These are phyloP conservation scores for Pluteus cervinus DNA, from an alignment of 768 basidiomycete species.

Conservation along the genomic window DNA sequence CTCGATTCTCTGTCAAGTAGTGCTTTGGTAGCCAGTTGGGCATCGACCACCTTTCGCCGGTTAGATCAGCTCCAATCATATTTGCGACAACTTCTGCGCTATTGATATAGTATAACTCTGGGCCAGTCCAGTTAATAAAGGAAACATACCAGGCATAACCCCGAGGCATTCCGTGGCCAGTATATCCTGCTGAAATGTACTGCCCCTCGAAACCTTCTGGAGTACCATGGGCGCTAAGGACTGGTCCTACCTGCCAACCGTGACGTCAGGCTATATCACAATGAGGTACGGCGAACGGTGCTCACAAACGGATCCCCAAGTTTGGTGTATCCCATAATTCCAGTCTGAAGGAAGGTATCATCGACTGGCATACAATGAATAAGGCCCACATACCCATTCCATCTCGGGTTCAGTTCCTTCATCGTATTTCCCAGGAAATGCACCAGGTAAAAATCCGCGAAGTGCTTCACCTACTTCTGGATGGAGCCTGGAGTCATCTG, in stretches of 20 bases:
- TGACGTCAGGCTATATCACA: background rate
- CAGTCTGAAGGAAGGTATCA: conserved; percentile 43
- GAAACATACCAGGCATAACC: conserved; percentile 60
- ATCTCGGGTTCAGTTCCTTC: conserved; percentile 50
- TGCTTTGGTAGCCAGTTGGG: conserved; percentile 63
- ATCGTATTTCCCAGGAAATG: conserved; percentile 53
- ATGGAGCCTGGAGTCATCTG: conserved; percentile 56
- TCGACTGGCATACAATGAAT: conserved; percentile 1
- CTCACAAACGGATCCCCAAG: conserved; percentile 63
- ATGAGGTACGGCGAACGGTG: conserved; percentile 4
- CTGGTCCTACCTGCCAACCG: conserved; percentile 52
- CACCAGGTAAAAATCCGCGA: conserved; percentile 50
- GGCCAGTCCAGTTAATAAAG: conserved; percentile 1
- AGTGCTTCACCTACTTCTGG: conserved; percentile 40
- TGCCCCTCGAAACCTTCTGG: conserved; percentile 47
- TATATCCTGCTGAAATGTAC: conserved; percentile 67
- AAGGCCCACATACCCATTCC: conserved; percentile 63
- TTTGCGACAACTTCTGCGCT: conserved; percentile 59
- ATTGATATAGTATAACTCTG: conserved; percentile 2
- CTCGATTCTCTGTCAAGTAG: conserved; percentile 37
- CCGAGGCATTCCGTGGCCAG: conserved; percentile 79
- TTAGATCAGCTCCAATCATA: conserved; percentile 50
- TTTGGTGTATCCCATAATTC: conserved; percentile 74
- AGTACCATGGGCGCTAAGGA: conserved; percentile 26
- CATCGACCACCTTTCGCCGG: conserved; percentile 34